phyloP scores from a whole-genome alignment of 768 basidiomycete genomes.

The Rhizopogon vulgaris region DNA sequence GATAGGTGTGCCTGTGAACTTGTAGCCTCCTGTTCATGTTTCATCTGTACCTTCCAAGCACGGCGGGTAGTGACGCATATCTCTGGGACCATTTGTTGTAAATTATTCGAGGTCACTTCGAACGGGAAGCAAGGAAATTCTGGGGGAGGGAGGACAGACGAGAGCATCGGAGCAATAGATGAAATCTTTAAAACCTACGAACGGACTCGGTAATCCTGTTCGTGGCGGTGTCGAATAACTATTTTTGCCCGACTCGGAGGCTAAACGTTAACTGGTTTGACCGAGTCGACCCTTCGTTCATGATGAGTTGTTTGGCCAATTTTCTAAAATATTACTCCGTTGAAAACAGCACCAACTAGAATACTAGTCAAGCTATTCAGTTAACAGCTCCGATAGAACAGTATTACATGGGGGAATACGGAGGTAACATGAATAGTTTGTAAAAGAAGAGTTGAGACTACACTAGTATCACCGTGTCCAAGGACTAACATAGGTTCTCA shows the following conservation, averaged over 20 bases:
- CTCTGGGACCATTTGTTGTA: constrained; percentile 6
- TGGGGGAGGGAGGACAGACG: not conserved
- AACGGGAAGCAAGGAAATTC: not conserved
- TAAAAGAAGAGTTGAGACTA: not conserved
- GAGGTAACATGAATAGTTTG: not conserved
- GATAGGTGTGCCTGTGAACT: not conserved
- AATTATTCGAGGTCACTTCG: not conserved
- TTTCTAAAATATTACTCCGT: too few relatives aligned
- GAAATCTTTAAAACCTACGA: constrained; percentile 2
- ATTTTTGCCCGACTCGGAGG: too few relatives aligned
- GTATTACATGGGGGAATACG: constrained; percentile 3
- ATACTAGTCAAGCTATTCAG: too few relatives aligned
- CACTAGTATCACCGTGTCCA: not conserved
- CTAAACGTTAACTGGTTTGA: too few relatives aligned
- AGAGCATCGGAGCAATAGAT: constrained; percentile 1
- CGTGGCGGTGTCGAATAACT: too few relatives aligned
- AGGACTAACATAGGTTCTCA: constrained; percentile 12
- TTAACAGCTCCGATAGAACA: not conserved
- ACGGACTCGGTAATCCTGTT: not conserved
- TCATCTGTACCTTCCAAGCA: constrained; percentile 21
- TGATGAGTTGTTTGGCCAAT: too few relatives aligned
- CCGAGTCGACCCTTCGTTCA: too few relatives aligned
- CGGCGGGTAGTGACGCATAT: constrained; percentile 24
- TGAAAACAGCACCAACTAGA: too few relatives aligned
- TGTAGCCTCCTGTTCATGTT: constrained; percentile 7